Base-by-base conservation (phyloP, 2,329 filamentous ascomycete genomes). In the Fusarium xyrophilum region DNA sequence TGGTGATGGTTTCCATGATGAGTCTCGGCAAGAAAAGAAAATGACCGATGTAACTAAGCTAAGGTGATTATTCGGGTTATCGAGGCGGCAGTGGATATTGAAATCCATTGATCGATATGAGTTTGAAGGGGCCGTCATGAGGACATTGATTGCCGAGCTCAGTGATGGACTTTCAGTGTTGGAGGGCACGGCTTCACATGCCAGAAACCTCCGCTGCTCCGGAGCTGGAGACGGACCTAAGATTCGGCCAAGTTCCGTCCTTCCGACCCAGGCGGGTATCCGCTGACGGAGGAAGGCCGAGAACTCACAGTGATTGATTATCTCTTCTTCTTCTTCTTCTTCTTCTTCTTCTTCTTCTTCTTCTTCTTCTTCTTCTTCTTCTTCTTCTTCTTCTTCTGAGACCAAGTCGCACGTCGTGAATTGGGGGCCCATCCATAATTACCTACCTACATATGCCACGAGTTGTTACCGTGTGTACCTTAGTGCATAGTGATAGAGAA, bases 161-260 rank as follows among this genome's bases (percentile, higher is more conserved):
- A 30, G 25, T 43, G 23, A 30, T 28, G 14, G 32, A 30, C 28
- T 27, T 21, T 23, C 23, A 38, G 25, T 52, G 25, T n/a, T 21
- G 13, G 27, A 59, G 25, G 35, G 35, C 38, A 55, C 58, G 60
- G 72, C 56, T 68, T 76, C 75, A 76, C 75, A 76, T 76, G 75
- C 70, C 70, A 75, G 51, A 48, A 57, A 69, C 52, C 70, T 76
- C 75, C 75, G 74, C 68, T 76, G 68, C 73, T 46, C 74, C 75
- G 74, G 74, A 53, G 47, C 36, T 52, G 58, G 55, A 58, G 60
- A 55, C 56, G 63, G 60, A 35, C 53, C 60, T 21, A 50, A 56
- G 55, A 68, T 68, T 73, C 69, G 73, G 74, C 63, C 71, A 72
- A 74, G 65, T 68, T 74, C 73, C 73, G 72, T 56, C 56, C 43